Evolutionary conservation across 2,329 filamentous ascomycete genomes (phyloP).

Genomic region (Chaetomium sp.): DNA sequence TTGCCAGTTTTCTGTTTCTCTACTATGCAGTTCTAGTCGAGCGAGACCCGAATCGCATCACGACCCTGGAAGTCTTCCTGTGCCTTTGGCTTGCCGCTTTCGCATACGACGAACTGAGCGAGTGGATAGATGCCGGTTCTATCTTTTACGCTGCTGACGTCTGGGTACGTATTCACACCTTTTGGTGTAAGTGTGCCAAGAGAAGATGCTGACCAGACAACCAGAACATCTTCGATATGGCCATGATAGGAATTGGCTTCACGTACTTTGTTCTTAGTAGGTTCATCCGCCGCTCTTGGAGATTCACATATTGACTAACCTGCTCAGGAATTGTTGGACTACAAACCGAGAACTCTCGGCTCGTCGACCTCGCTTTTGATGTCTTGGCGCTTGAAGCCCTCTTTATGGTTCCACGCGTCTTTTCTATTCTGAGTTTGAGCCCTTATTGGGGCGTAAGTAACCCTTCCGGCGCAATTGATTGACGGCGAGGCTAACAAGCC

Average conservation of each 20-base stretch:
- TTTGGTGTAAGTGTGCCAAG: conserved; percentile 62
- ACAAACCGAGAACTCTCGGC: conserved; percentile 47
- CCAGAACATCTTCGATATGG: conserved; percentile 73
- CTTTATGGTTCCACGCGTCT: conserved; percentile 84
- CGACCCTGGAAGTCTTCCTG: conserved; percentile 61
- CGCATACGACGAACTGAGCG: conserved; percentile 78
- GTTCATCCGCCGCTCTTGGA: conserved; percentile 28
- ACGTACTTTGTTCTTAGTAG: conserved; percentile 66
- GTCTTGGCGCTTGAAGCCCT: conserved; percentile 83
- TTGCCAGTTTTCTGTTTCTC: conserved; percentile 65
- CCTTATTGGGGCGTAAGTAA: conserved; percentile 67
- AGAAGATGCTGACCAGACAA: conserved; percentile 30
- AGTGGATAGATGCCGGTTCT: conserved; percentile 78
- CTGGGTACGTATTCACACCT: conserved; percentile 61
- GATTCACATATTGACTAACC: conserved; percentile 17
- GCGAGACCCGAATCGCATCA: conserved; percentile 60
- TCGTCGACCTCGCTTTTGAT: conserved; percentile 79
- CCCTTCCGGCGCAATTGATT: background rate
- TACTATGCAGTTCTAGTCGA: conserved; percentile 85
- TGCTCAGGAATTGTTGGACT: conserved; percentile 59
- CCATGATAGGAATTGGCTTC: conserved; percentile 68
- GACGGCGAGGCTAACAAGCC: too few species aligned
- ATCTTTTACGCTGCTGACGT: conserved; percentile 80
- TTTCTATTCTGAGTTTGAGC: conserved; percentile 77
- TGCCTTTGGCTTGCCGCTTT: conserved; percentile 86